Percentiles rank a stretch among this genome's conserved stretches.
Conservation (phyloP, 2,329 filamentous ascomycete genomes). For the Mariannaea sp. region DNA sequence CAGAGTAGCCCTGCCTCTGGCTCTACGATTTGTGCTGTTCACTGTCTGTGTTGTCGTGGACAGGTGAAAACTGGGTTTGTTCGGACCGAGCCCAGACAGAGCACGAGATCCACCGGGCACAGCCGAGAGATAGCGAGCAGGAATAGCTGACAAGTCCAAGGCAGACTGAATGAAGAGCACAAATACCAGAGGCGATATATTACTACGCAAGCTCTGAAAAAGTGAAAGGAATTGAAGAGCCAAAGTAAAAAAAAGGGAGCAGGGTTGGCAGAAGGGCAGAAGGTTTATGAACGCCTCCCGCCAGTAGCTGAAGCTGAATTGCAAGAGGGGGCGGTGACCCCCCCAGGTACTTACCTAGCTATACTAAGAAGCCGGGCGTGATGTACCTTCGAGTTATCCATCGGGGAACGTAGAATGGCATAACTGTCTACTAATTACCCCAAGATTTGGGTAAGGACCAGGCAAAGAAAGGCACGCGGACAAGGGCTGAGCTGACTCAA, state of each 20-base stretch:
- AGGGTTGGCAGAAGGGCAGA: conserved; percentile 1
- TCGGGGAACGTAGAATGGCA: no score
- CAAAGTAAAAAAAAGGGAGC: conserved; percentile 1
- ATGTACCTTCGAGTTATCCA: no score
- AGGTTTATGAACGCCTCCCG: background rate
- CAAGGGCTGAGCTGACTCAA: conserved; percentile 23
- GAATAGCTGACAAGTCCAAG: background rate
- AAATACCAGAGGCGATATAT: background rate
- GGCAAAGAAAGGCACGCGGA: background rate
- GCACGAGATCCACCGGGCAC: background rate
- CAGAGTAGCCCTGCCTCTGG: conserved; percentile 18
- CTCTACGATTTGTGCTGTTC: conserved; percentile 7
- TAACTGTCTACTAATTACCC: no score
- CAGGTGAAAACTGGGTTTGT: conserved; percentile 1
- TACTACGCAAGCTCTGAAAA: background rate
- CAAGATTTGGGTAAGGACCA: no score
- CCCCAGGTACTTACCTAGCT: no score
- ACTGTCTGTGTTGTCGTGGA: conserved; percentile 1
- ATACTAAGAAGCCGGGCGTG: no score
- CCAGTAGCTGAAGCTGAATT: conserved; percentile 1
- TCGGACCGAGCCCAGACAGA: no score
- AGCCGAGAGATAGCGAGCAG: background rate
- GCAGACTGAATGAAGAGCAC: background rate
- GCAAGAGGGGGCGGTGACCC: conserved; percentile 17
- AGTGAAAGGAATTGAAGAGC: background rate